These are phyloP conservation scores for Aaosphaeria pasadenensis DNA, from an alignment of 2,329 filamentous ascomycete species.

Conservation along the genomic window DNA sequence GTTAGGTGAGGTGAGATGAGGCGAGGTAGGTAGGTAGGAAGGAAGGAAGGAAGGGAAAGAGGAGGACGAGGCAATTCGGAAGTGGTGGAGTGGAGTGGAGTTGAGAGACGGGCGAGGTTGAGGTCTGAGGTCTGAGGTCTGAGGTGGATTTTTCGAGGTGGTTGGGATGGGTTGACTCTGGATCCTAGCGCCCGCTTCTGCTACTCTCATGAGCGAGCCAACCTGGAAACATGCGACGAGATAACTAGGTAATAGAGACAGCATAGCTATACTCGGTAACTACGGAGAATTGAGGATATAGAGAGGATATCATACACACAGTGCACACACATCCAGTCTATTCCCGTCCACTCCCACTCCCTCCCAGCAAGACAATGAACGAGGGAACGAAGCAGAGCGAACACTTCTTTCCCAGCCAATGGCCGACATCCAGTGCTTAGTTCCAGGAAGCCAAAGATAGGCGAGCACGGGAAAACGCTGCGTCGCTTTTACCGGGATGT, in stretches of 20 bases:
- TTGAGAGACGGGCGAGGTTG: background rate
- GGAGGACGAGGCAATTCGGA: background rate
- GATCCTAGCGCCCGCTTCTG: background rate
- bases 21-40: background rate
- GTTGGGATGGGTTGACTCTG: background rate
- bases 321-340: too few relatives aligned
- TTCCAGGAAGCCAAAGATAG: slow-evolving; percentile 31
- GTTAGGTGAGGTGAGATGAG: background rate
- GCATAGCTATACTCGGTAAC: too few relatives aligned
- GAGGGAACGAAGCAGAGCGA: too few relatives aligned
- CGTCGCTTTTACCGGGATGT: background rate
- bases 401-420: too few relatives aligned
- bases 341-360: too few relatives aligned
- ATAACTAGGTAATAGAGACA: too few relatives aligned
- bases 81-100: background rate
- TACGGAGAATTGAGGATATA: too few relatives aligned
- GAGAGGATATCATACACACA: too few relatives aligned
- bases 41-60: background rate
- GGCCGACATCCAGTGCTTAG: slow-evolving; percentile 12
- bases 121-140: background rate
- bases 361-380: too few relatives aligned
- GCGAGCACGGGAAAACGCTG: slow-evolving; percentile 38
- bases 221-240: background rate
- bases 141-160: background rate
- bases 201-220: background rate